A percentile compares a stretch with the other conserved stretches of the same genome.
Conservation (phyloP, 75 land plant genomes). For the Chamaecyparis obtusa region DNA sequence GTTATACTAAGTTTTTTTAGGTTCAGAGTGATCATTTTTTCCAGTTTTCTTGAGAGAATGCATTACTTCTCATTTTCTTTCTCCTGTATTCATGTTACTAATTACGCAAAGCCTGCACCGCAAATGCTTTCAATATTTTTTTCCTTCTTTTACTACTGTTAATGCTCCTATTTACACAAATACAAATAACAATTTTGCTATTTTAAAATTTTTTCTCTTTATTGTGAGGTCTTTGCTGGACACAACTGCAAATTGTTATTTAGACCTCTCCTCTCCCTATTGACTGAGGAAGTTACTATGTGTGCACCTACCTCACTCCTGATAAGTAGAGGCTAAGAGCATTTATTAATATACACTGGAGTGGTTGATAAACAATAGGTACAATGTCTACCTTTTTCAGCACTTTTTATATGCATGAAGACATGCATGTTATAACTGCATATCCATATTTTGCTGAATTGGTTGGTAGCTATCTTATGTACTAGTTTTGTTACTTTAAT, state of each 20-base stretch:
- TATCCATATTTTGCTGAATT: no score
- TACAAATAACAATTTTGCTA: not conserved
- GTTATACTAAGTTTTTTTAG: not conserved
- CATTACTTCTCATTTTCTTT: not conserved
- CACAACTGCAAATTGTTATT: no score
- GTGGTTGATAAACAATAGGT: not conserved
- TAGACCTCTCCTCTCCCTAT: no score
- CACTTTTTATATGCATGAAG: not conserved
- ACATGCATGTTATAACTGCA: not conserved
- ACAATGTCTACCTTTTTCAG: not conserved
- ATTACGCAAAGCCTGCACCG: not conserved
- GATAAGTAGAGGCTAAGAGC: not conserved
- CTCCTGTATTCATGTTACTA: not conserved
- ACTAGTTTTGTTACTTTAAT: not conserved
- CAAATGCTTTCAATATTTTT: not conserved
- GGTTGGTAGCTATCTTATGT: no score
- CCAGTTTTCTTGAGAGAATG: not conserved
- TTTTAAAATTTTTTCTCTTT: no score
- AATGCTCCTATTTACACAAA: not conserved
- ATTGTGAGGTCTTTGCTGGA: no score
- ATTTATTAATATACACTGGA: not conserved
- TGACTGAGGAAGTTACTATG: no score
- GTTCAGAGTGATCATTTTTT: not conserved
- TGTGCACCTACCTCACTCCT: no score
- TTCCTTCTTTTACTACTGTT: not conserved